phyloP scores from a whole-genome alignment of 352 stramenopile species.

The Salisapilia sapeloensis region DNA sequence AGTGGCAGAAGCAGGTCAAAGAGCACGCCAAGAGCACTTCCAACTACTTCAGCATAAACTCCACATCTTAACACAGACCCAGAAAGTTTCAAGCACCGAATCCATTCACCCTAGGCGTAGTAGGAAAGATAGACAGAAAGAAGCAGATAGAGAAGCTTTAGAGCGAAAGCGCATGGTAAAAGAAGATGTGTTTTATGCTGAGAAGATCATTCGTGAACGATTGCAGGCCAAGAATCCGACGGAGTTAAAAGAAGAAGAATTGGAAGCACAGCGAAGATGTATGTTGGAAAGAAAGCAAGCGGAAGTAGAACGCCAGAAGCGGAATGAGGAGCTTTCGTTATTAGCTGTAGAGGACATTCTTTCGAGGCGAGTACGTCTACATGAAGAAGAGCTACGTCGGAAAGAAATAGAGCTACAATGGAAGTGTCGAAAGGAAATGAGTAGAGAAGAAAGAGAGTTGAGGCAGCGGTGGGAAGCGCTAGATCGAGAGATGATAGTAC shows the following conservation, averaged over 20 bases:
- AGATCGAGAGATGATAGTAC: slow-evolving; percentile 5
- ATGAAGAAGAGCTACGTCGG: slow-evolving; percentile 13
- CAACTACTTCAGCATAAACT: slow-evolving; percentile 11
- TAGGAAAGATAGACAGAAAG: slow-evolving; percentile 8
- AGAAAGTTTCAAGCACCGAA: slow-evolving; percentile 5
- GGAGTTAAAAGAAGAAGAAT: slow-evolving; percentile 21
- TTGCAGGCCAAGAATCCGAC: slow-evolving; percentile 13
- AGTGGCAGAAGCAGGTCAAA: slow-evolving; percentile 5
- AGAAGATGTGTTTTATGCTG: slow-evolving; percentile 39
- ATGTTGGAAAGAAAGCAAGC: slow-evolving; percentile 17
- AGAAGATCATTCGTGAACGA: slow-evolving; percentile 21
- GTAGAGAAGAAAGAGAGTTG: slow-evolving; percentile 18
- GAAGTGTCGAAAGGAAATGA: slow-evolving; percentile 20
- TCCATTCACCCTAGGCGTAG: slow-evolving; percentile 8
- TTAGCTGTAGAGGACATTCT: slow-evolving; percentile 38
- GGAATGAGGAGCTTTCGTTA: no score
- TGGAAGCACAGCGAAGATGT: slow-evolving; percentile 19
- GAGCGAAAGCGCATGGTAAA: slow-evolving; percentile 22
- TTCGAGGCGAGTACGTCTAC: slow-evolving; percentile 18
- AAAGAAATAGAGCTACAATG: slow-evolving; percentile 15
- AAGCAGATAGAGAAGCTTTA: slow-evolving; percentile 9
- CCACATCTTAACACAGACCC: slow-evolving; percentile 5
- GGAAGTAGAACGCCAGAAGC: slow-evolving; percentile 17
- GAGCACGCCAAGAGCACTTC: slow-evolving; percentile 7
- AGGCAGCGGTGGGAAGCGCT: slow-evolving; percentile 13